Evolutionary conservation across 305 asterid species (phyloP).

Genomic region (Rubia balearica): DNA sequence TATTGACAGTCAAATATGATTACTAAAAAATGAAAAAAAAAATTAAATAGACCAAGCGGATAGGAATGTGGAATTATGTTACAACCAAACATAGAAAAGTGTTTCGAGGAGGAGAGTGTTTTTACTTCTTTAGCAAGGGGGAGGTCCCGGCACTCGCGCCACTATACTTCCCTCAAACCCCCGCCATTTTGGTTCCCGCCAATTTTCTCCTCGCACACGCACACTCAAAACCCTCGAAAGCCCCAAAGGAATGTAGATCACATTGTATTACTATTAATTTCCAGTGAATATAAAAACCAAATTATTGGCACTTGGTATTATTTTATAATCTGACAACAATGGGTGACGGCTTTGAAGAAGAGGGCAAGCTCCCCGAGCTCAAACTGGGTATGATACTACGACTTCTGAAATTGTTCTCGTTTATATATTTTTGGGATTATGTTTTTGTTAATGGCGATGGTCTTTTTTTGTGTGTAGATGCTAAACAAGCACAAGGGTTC

Average conservation of each 20-base stretch:
- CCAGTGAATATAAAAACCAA: not conserved
- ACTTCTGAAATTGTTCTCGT: constrained; percentile 15
- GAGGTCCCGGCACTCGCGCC: not conserved
- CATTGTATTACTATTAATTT: not conserved
- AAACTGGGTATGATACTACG: constrained; percentile 52
- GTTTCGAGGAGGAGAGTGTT: too few relatives aligned
- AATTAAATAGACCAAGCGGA: too few relatives aligned
- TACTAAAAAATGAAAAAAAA: too few relatives aligned
- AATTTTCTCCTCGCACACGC: not conserved
- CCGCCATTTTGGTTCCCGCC: constrained; percentile 21
- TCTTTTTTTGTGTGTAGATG: constrained; percentile 46
- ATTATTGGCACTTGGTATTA: not conserved
- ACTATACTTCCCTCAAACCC: not conserved
- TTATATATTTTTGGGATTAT: not conserved
- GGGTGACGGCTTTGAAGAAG: constrained; percentile 57
- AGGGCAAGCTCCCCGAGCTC: constrained; percentile 82
- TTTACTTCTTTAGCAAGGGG: not conserved
- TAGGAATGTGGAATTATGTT: too few relatives aligned
- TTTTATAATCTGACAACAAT: constrained; percentile 22
- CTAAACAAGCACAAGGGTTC: constrained; percentile 97
- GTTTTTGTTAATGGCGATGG: constrained; percentile 7
- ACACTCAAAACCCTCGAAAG: not conserved
- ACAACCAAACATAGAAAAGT: too few relatives aligned
- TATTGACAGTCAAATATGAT: too few relatives aligned
- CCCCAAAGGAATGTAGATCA: not conserved